These are phyloP conservation scores for Isabelozyma gotoi DNA, from an alignment of 805 yeast species.

Conservation along the genomic window DNA sequence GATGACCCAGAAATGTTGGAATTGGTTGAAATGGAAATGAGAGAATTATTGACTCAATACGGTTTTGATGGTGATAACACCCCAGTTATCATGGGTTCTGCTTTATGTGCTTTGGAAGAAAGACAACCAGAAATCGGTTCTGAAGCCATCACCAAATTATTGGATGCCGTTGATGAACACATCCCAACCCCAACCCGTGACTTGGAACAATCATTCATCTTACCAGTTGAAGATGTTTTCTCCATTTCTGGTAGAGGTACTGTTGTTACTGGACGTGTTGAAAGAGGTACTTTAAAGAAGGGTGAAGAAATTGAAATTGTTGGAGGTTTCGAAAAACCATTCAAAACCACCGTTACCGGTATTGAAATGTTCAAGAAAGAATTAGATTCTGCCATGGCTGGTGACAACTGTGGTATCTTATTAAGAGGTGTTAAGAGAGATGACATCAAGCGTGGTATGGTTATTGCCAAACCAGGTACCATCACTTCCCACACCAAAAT, in stretches of 20 bases:
- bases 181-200: conserved; percentile 98
- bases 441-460: conserved; percentile 96
- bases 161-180: conserved; percentile 89
- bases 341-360: conserved; percentile 95
- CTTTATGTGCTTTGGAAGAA: conserved; percentile 91
- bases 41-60: conserved; percentile 85
- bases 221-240: conserved; percentile 97
- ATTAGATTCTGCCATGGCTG: conserved; percentile 95
- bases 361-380: conserved; percentile 99
- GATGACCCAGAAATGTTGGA: conserved; percentile 99
- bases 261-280: conserved; percentile 98
- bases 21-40: conserved; percentile 99
- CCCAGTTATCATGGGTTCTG: conserved; percentile 98
- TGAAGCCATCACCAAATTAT: conserved; percentile 75
- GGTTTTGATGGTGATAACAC: conserved; percentile 98
- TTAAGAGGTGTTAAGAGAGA: conserved; percentile 99
- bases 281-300: conserved; percentile 95
- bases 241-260: conserved; percentile 99
- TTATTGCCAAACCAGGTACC: conserved; percentile 87
- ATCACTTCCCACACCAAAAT: conserved; percentile 91
- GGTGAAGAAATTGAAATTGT: conserved; percentile 99
- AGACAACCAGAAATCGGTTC: conserved; percentile 88
- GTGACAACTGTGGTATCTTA: conserved; percentile 97
- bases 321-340: conserved; percentile 81
- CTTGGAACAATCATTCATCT: conserved; percentile 90